Base-by-base conservation (phyloP, 805 yeast genomes). In the Lipomyces orientalis region DNA sequence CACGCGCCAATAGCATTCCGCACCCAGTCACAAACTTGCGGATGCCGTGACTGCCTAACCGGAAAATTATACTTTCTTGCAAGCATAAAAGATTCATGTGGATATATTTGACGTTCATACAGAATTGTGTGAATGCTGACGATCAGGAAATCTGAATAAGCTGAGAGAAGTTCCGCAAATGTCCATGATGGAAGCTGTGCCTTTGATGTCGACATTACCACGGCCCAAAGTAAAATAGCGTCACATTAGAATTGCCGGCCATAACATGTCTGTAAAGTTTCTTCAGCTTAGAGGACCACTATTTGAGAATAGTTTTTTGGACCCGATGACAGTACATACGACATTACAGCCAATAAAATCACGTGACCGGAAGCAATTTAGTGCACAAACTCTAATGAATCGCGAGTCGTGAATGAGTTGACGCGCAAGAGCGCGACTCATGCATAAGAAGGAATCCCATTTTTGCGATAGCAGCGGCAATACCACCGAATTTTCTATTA, bases 101-200 rank as follows among this genome's bases (percentile, higher is more conserved):
- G 88, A 71, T 90, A 90, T 0, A 90, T 76, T 1, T 77, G 74
- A 58, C 87, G 81, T 60, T 83, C 77, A 74, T 84, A 88, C 60
- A 88, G 76, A 0, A 88, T 79, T 54, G 86, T 86, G 67, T 88
- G 88, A 9, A 85, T 73, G 78, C 84, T 81, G 0, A 83, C 85
- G 2, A 80, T 77, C 12, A 88, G 67, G 61, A 87, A 83, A 25
- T 66, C 70, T 14, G 72, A 60, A 54, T 67, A 69, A 14, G 56
- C 43, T 9, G 69, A 49, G 7, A 68, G 61, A 19, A 68, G 56
- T 31, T 68, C 67, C 10, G 66, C 58, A 58, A 55, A 61, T 25
- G 71, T 62, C 71, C 71, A 65, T 12, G 55, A 39, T 12, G 54
- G 55, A 25, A 52, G 55, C 10, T 52, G 55, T 4, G 29, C 34